These are phyloP conservation scores for Achaetomiella virescens DNA, from an alignment of 495 filamentous ascomycete species.

Conservation along the genomic window DNA sequence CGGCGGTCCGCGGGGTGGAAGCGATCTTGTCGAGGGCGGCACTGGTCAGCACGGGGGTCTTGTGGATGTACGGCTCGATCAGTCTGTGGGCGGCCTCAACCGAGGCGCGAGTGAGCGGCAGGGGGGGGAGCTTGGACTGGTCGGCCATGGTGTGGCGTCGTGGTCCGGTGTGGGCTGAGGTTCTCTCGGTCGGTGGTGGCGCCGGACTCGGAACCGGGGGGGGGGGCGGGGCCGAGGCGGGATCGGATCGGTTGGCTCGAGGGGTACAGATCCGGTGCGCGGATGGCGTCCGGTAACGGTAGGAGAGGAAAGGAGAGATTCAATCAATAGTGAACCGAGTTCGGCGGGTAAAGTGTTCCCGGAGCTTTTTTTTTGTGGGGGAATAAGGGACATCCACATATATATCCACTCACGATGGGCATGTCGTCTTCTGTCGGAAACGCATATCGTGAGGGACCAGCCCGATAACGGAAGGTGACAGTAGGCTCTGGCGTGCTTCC, in stretches of 20 bases:
- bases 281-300: background rate
- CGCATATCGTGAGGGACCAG: background rate
- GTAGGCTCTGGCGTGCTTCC: no score
- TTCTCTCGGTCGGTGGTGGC: background rate
- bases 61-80: constrained; percentile 72
- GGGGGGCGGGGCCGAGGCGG: constrained; percentile 3
- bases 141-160: constrained; percentile 40
- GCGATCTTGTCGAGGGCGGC: constrained; percentile 65
- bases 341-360: no score
- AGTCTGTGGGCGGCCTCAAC: constrained; percentile 63
- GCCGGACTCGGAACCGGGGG: background rate
- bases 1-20: constrained; percentile 55
- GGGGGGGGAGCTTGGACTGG: constrained; percentile 45
- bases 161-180: background rate
- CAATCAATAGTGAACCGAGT: background rate
- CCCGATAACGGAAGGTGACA: constrained; percentile 13
- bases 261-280: background rate
- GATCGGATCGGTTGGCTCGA: background rate
- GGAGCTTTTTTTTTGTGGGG: no score
- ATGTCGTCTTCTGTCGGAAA: background rate
- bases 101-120: constrained; percentile 64
- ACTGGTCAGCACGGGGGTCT: constrained; percentile 76
- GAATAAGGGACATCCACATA: background rate
- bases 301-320: background rate
- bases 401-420: background rate